A percentile compares a stretch with the other conserved stretches of the same genome.
Conservation (phyloP, 2,329 filamentous ascomycete species). For the Chalara sp. region DNA sequence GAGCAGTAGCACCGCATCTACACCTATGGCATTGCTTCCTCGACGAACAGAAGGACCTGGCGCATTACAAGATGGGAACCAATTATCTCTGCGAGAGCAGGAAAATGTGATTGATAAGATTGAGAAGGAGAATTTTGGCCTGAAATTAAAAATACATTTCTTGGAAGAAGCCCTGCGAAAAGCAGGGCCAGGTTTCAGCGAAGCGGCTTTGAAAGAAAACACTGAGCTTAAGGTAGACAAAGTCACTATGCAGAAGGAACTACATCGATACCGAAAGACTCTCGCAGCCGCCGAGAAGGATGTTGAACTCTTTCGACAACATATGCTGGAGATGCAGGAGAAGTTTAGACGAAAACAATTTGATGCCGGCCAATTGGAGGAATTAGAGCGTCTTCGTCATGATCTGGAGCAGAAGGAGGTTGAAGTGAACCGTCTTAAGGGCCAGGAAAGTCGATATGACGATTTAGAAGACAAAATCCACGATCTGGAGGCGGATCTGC, state of each 20-base stretch:
- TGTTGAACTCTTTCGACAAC: slow-evolving; percentile 73
- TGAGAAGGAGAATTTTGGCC: slow-evolving; percentile 95
- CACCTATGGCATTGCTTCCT: slow-evolving; percentile 67
- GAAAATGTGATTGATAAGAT: slow-evolving; percentile 94
- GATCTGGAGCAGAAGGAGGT: slow-evolving; percentile 49
- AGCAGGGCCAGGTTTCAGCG: slow-evolving; percentile 81
- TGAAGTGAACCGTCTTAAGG: slow-evolving; percentile 43
- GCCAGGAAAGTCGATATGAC: slow-evolving; percentile 52
- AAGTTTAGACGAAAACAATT: slow-evolving; percentile 70
- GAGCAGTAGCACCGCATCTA: slow-evolving; percentile 76
- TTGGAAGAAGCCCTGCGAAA: slow-evolving; percentile 86
- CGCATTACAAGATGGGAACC: slow-evolving; percentile 77
- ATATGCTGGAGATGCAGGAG: slow-evolving; percentile 77
- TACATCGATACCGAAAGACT: slow-evolving; percentile 80
- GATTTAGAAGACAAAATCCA: slow-evolving; percentile 67
- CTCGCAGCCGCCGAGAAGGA: slow-evolving; percentile 78
- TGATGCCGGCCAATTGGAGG: slow-evolving; percentile 60
- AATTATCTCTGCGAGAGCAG: slow-evolving; percentile 87
- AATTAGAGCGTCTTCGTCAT: slow-evolving; percentile 51
- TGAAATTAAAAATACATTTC: slow-evolving; percentile 96
- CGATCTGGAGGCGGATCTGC: slow-evolving; percentile 68
- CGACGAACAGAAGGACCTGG: slow-evolving; percentile 57
- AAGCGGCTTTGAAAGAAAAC: slow-evolving; percentile 86
- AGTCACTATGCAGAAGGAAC: slow-evolving; percentile 80
- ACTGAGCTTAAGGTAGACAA: slow-evolving; percentile 92